These are phyloP conservation scores for Neoascochyta sp. DNA, from an alignment of 2,329 filamentous ascomycete species.

Conservation along the genomic window DNA sequence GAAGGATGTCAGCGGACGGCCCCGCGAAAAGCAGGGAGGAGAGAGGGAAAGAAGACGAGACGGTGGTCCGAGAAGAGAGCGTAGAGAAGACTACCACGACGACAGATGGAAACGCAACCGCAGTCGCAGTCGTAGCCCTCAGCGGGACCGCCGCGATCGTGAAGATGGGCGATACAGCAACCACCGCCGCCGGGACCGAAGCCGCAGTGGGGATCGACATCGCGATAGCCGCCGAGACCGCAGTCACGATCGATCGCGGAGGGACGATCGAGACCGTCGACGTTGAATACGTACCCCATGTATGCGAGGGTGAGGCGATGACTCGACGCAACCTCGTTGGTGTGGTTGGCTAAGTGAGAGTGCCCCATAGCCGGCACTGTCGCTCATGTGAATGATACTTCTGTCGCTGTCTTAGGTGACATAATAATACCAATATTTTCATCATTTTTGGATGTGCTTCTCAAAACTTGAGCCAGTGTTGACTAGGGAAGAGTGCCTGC, in stretches of 20 bases:
- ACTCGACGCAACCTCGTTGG: too few relatives aligned
- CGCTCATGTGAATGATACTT: conserved; percentile 2
- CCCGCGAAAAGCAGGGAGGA: conserved; percentile 5
- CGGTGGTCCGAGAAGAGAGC: conserved; percentile 34
- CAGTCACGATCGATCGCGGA: conserved; percentile 42
- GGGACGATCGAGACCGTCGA: conserved; percentile 37
- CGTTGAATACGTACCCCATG: conserved; percentile 8
- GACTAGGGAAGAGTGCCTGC: neutral
- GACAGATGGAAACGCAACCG: conserved; percentile 39
- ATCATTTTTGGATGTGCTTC: too few relatives aligned
- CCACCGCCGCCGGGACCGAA: conserved; percentile 24
- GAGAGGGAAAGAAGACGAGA: conserved; percentile 37
- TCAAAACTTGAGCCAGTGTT: too few relatives aligned
- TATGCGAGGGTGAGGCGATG: too few relatives aligned
- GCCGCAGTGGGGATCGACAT: conserved; percentile 27
- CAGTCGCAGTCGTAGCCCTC: conserved; percentile 32
- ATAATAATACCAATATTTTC: conserved; percentile 1
- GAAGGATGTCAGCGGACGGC: conserved; percentile 8
- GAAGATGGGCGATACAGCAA: conserved; percentile 29
- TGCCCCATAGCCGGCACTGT: conserved; percentile 1
- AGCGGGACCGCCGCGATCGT: conserved; percentile 29
- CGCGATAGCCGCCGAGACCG: conserved; percentile 36
- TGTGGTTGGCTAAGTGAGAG: too few relatives aligned
- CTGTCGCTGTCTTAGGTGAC: conserved; percentile 1
- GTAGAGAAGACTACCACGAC: conserved; percentile 37